Base-by-base conservation (phyloP, 495 filamentous ascomycete genomes). In the Staphylotrichum tortipilum region DNA sequence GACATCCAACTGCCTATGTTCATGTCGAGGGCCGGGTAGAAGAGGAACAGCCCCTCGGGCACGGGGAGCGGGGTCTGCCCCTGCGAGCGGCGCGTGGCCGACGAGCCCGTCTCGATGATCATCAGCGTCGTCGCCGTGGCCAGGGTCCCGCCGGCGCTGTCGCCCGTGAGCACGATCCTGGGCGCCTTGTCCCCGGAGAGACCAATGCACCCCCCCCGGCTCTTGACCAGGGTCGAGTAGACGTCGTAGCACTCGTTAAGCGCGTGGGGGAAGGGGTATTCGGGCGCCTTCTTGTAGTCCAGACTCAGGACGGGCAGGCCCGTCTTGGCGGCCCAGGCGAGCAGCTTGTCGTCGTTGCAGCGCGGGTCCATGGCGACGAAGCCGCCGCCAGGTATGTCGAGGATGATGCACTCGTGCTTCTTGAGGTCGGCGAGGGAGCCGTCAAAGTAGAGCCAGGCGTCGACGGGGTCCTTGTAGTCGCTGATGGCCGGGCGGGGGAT, bases 1-100 rank as follows among this genome's bases (percentile, higher is more conserved):
- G 84, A 88, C 89, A 98, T 96, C 92, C 92, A 98, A 57, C 88
- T 96, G n/a, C 86, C 85, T 43, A 97, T 95, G 62, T 89, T 95
- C 81, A 97, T 84, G 58, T 95, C 94, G 48, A 98, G 71, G 0
- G 80, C 80, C 2, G 92, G 92, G 60, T 98, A 98, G 23, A 94
- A 81, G 33, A 96, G 72, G 2, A 97, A 74, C 10, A 96, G 58
- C 0, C 89, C 94, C 54, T 82, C 85, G 0, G 92, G 92, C 4
- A 80, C 62, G 2, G 92, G 88, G 2, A 98, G 73, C 33, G 70
- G 64, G 21, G 71, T 66, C 46, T 85, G 78, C 2, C 78, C 77
- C 26, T 76, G 69, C 65, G 76, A 80, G 21, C 75, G 68, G 19
- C 80, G 71, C 9, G 71, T 70, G 23, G 78, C 73, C 6, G 76